These are phyloP conservation scores for Russula ochroleuca DNA, from an alignment of 768 basidiomycete species.

Conservation along the genomic window DNA sequence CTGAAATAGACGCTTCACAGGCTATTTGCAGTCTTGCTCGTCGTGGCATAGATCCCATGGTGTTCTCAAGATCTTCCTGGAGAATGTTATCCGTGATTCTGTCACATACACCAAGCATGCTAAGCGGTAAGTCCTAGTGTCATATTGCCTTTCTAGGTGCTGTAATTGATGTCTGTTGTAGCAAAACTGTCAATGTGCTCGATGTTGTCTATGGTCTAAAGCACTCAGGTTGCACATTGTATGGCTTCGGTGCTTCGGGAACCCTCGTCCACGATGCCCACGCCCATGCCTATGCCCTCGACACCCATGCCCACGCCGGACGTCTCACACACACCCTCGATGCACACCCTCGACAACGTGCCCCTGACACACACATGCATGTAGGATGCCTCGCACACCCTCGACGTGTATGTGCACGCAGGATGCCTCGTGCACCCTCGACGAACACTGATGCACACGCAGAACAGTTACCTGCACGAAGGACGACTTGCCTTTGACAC, in stretches of 20 bases:
- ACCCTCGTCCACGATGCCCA: too few species aligned
- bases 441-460: too few species aligned
- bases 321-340: too few species aligned
- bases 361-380: too few species aligned
- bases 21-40: slow-evolving; percentile 94
- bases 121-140: slow-evolving; percentile 42
- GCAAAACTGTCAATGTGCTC: slow-evolving; percentile 43
- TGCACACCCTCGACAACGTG: too few species aligned
- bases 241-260: slow-evolving; percentile 57
- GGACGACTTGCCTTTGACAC: too few species aligned
- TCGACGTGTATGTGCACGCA: too few species aligned
- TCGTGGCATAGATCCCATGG: slow-evolving; percentile 93
- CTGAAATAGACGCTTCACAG: slow-evolving; percentile 41
- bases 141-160: not conserved
- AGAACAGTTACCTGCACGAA: too few species aligned
- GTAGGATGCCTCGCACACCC: too few species aligned
- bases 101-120: slow-evolving; percentile 71
- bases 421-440: too few species aligned
- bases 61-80: slow-evolving; percentile 92
- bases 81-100: slow-evolving; percentile 71
- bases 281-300: too few species aligned
- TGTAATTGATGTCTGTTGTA: slow-evolving; percentile 51
- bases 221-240: slow-evolving; percentile 50
- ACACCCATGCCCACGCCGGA: too few species aligned
- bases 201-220: slow-evolving; percentile 51